Evolutionary conservation across 2,329 filamentous ascomycete genomes (phyloP).

Genomic region (Colletotrichum chlorophyti): DNA sequence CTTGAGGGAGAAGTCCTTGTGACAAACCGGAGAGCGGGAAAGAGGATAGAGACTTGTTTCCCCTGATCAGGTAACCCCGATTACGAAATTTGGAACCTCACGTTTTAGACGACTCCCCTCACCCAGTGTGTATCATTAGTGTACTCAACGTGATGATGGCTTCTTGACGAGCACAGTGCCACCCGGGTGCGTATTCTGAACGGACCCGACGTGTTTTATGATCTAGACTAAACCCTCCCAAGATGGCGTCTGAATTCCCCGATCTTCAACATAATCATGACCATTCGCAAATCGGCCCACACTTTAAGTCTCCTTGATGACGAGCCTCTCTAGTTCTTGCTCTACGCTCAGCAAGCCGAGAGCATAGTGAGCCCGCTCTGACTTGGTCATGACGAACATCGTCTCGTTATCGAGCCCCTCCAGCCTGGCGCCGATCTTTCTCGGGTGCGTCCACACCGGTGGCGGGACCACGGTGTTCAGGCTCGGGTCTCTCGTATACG

Average conservation of each 20-base stretch:
- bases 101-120: slow-evolving; percentile 8
- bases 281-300: background rate
- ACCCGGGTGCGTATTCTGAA: background rate
- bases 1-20: background rate
- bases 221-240: background rate
- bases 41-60: too few species aligned
- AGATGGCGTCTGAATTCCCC: background rate
- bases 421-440: slow-evolving; percentile 59
- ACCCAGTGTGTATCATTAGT: slow-evolving; percentile 25
- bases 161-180: background rate
- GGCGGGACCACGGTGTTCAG: slow-evolving; percentile 43
- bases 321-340: slow-evolving; percentile 72
- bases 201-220: background rate
- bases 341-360: slow-evolving; percentile 82
- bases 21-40: too few species aligned
- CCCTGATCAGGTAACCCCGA: slow-evolving; percentile 1
- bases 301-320: slow-evolving; percentile 51
- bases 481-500: slow-evolving; percentile 64
- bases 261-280: slow-evolving; percentile 1
- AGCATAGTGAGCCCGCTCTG: slow-evolving; percentile 74
- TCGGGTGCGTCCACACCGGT: slow-evolving; percentile 55
- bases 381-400: slow-evolving; percentile 65
- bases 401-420: slow-evolving; percentile 51
- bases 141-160: slow-evolving; percentile 27
- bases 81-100: slow-evolving; percentile 17